Base-by-base conservation (phyloP, 257 asterid species). In the Oldenlandia corymbosa region DNA sequence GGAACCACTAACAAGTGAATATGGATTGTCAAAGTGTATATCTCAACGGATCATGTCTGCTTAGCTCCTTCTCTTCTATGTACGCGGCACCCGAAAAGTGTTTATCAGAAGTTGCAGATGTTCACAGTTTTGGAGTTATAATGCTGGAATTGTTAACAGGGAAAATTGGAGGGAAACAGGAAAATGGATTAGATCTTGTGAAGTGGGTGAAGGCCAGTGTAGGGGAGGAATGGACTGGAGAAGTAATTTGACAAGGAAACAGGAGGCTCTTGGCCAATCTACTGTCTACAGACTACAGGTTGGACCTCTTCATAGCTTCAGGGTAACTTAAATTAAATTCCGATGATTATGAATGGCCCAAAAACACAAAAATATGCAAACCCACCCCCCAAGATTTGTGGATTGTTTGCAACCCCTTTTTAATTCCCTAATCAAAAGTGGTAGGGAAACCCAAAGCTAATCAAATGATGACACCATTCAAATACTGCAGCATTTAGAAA, bases 211-310 rank as follows among this genome's bases (percentile, higher is more conserved):
- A 54, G 68, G 60, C 79, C 49, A 72, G 18, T 39, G 79, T 81
- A 60, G 56, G 83, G 62, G 83, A 72, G 63, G 85, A 80, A 37
- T 80, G 85, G 85, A 80, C 85, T 0, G 85, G 82, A 58, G 83
- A 74, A n/a, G 79, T 79, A 27, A n/a, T 74, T 82, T 57, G 85
- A 82, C 20, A 47, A 68, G 48, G 71, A 74, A 31, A 69, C 37
- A 3, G 37, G 37, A 34, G 37, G 37, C 37, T 7, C 7, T 34
- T 34, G n/a, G n/a, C n/a, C n/a, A n/a, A n/a, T n/a, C n/a, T n/a
- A n/a, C n/a, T n/a, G n/a, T n/a, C n/a, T n/a, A n/a, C n/a, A n/a
- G n/a, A n/a, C n/a, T n/a, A n/a, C n/a, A n/a, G n/a, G n/a, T n/a
- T n/a, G n/a, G n/a, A n/a, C n/a, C n/a, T n/a, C n/a, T n/a, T n/a